Evolutionary conservation across 345 rosid genomes (phyloP).

Genomic region (Bruguiera sexangula): DNA sequence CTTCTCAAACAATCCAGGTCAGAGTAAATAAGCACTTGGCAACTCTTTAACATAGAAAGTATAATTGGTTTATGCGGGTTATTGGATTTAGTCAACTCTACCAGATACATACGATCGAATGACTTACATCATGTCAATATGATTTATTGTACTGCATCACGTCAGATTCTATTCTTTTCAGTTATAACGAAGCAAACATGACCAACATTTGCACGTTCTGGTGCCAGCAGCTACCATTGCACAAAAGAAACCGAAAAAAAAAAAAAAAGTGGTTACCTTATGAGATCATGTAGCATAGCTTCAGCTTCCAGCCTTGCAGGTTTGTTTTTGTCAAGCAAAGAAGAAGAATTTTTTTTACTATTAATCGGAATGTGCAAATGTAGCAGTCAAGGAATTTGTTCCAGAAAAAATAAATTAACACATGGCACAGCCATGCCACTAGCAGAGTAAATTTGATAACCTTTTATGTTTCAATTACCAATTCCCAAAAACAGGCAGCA

Average conservation of each 20-base stretch:
- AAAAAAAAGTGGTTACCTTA: constrained; percentile 41
- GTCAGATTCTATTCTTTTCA: too few relatives aligned
- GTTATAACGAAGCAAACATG: not conserved
- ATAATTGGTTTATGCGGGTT: too few relatives aligned
- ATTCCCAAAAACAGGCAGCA: not conserved
- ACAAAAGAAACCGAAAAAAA: not conserved
- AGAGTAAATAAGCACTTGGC: not conserved
- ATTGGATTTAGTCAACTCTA: too few relatives aligned
- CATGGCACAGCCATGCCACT: too few relatives aligned
- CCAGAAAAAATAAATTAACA: not conserved
- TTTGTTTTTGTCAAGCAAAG: constrained; percentile 71
- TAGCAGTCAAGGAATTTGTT: constrained; percentile 21
- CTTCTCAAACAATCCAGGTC: not conserved
- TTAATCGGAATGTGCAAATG: constrained; percentile 88
- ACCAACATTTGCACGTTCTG: not conserved
- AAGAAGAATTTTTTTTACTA: constrained; percentile 88
- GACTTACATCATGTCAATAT: too few relatives aligned
- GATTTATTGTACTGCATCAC: too few relatives aligned
- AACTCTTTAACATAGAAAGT: too few relatives aligned
- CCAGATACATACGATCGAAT: too few relatives aligned
- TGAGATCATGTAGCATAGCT: constrained; percentile 60
- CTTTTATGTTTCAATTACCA: not conserved
- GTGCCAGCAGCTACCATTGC: not conserved
- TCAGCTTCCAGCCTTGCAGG: constrained; percentile 80
- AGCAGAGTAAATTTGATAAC: too few relatives aligned